Conservation (phyloP, 352 stramenopile species). For the Phytophthora litchii region DNA sequence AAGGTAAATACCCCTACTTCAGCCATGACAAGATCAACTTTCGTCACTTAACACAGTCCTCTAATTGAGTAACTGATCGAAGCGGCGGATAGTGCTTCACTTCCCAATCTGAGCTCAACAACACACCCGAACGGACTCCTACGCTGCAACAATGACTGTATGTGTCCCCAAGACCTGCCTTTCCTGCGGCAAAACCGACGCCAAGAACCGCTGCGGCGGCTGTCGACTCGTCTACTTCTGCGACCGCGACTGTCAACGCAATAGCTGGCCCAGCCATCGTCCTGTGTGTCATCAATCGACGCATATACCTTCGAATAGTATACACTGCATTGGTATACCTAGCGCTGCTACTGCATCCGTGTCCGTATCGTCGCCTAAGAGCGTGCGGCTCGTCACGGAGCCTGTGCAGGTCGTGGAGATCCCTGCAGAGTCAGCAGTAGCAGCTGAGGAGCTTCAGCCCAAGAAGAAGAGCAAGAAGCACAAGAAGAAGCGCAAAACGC, state of each 20-base stretch:
- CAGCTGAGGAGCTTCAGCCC: conserved; percentile 5
- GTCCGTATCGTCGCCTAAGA: conserved; percentile 38
- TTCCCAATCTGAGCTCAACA: conserved; percentile 30
- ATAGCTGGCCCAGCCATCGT: conserved; percentile 65
- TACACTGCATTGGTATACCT: conserved; percentile 35
- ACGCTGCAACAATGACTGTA: conserved; percentile 11
- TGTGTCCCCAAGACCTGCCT: conserved; percentile 40
- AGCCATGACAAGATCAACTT: too few relatives aligned
- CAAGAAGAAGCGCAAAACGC: conserved; percentile 74
- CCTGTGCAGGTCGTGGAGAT: conserved; percentile 51
- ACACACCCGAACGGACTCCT: not conserved
- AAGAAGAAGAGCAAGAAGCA: conserved; percentile 78
- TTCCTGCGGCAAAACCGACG: conserved; percentile 44
- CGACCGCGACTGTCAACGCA: conserved; percentile 74
- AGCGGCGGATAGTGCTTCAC: conserved; percentile 20
- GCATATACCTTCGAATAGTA: conserved; percentile 22
- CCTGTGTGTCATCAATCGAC: conserved; percentile 35
- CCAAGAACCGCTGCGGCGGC: conserved; percentile 77
- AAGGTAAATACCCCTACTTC: not conserved
- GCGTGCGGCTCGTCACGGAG: conserved; percentile 48
- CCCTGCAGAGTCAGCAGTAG: conserved; percentile 27
- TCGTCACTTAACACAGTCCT: not conserved
- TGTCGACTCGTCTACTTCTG: conserved; percentile 81
- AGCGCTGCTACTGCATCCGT: conserved; percentile 20
- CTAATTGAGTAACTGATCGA: conserved; percentile 19